Evolutionary conservation across 768 basidiomycete species (phyloP).

Genomic region (Coprinopsis marcescibilis): DNA sequence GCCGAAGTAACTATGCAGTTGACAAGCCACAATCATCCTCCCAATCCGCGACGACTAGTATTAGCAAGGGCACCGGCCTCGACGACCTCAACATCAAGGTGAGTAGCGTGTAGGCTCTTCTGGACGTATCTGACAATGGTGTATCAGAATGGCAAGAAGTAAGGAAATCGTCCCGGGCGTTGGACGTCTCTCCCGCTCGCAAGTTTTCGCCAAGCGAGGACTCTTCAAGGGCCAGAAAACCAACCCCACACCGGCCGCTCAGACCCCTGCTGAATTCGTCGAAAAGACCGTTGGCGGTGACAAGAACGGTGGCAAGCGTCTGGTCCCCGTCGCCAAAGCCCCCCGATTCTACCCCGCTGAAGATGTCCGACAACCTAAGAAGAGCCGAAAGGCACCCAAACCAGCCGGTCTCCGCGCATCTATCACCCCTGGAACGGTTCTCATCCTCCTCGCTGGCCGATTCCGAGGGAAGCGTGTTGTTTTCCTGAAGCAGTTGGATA

Average conservation of each 20-base stretch:
- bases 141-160: slow-evolving; percentile 73
- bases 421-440: slow-evolving; percentile 90
- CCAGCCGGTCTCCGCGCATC: slow-evolving; percentile 74
- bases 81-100: slow-evolving; percentile 50
- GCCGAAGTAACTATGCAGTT: slow-evolving; percentile 41
- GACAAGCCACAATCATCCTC: slow-evolving; percentile 33
- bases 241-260: slow-evolving; percentile 55
- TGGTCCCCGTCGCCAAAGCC: slow-evolving; percentile 81
- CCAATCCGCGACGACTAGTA: slow-evolving; percentile 23
- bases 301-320: slow-evolving; percentile 86
- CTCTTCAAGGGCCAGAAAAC: slow-evolving; percentile 85
- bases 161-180: slow-evolving; percentile 79
- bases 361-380: slow-evolving; percentile 87
- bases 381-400: slow-evolving; percentile 82
- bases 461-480: slow-evolving; percentile 99
- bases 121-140: slow-evolving; percentile 8
- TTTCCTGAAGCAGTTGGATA: slow-evolving; percentile 91
- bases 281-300: slow-evolving; percentile 84
- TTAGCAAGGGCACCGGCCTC: slow-evolving; percentile 42
- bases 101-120: slow-evolving; percentile 17
- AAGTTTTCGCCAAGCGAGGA: slow-evolving; percentile 73
- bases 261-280: slow-evolving; percentile 55
- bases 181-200: slow-evolving; percentile 79
- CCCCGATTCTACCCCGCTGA: slow-evolving; percentile 94
- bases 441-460: slow-evolving; percentile 96